Evolutionary conservation across 179 eudicot genomes (phyloP).

Genomic region (Nepenthes alata): DNA sequence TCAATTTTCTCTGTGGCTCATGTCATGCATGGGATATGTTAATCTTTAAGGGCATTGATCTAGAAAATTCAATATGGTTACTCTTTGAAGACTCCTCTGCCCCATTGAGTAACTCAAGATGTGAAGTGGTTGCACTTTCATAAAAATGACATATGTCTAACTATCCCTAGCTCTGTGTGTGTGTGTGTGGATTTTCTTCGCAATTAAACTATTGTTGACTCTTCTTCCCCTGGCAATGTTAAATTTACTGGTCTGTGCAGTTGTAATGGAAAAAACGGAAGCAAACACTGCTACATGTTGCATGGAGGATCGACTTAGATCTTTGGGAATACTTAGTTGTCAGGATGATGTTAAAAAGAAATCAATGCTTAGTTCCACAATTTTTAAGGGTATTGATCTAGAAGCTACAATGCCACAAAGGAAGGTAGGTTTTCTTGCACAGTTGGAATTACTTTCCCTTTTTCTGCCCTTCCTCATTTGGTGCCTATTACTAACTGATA

Average conservation of each 20-base stretch:
- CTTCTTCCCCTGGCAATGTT: neutral
- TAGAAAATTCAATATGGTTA: no score
- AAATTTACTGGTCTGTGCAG: conserved; percentile 13
- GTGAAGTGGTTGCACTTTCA: no score
- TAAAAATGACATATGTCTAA: no score
- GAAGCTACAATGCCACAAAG: conserved; percentile 43
- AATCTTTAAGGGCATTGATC: no score
- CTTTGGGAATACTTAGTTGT: conserved; percentile 44
- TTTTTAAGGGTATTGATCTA: conserved; percentile 46
- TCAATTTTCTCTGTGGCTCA: no score
- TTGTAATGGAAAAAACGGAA: conserved; percentile 20
- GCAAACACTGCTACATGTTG: conserved; percentile 24
- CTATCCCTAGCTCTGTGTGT: no score
- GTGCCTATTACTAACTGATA: neutral
- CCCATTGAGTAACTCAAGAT: no score
- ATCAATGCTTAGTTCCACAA: conserved; percentile 18
- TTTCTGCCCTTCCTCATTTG: neutral
- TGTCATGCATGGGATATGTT: no score
- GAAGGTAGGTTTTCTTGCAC: conserved; percentile 37
- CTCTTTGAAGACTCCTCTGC: no score
- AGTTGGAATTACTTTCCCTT: neutral
- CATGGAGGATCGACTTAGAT: conserved; percentile 71
- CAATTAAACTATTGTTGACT: no score
- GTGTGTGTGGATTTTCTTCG: no score
- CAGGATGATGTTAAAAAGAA: conserved; percentile 23